phyloP scores from a whole-genome alignment of 768 basidiomycete species.

The Boletus sensibilis region DNA sequence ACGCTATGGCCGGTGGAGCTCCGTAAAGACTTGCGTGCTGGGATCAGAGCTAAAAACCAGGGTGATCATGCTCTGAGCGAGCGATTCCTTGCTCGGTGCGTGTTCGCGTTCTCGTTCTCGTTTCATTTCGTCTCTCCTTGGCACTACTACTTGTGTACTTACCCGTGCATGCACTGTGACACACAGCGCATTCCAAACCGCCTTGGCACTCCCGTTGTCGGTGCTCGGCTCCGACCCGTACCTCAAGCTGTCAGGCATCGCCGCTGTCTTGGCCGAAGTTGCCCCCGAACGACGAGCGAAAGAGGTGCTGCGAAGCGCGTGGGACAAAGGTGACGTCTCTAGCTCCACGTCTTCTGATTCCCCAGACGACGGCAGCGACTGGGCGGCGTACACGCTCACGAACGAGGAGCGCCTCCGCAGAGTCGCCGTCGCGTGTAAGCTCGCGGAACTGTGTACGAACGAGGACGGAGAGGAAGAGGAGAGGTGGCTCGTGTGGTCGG shows the following conservation, averaged over 20 bases:
- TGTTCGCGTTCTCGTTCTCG: neutral
- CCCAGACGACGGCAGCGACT: constrained; percentile 6
- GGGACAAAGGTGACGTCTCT: constrained; percentile 18
- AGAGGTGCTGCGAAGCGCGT: constrained; percentile 22
- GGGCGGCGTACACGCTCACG: constrained; percentile 29
- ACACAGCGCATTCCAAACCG: constrained; percentile 55
- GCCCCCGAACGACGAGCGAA: constrained; percentile 30
- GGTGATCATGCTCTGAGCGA: constrained; percentile 53
- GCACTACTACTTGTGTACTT: neutral
- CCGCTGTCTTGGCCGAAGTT: constrained; percentile 56
- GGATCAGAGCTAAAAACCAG: constrained; percentile 59
- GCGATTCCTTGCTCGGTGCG: constrained; percentile 54
- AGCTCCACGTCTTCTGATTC: neutral
- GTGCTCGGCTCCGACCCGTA: constrained; percentile 46
- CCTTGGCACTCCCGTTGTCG: constrained; percentile 42
- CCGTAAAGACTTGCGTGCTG: constrained; percentile 61
- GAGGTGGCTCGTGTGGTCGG: constrained; percentile 43
- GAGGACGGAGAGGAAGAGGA: constrained; percentile 39
- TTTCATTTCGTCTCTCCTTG: neutral
- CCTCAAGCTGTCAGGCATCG: constrained; percentile 68
- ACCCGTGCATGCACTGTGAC: neutral
- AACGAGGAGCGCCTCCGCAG: constrained; percentile 42
- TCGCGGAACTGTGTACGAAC: constrained; percentile 40
- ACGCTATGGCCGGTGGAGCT: constrained; percentile 68
- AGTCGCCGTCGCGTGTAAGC: constrained; percentile 45